These are phyloP conservation scores for Musa balbisiana DNA, from an alignment of 202 grass and related monocot species.

Conservation along the genomic window DNA sequence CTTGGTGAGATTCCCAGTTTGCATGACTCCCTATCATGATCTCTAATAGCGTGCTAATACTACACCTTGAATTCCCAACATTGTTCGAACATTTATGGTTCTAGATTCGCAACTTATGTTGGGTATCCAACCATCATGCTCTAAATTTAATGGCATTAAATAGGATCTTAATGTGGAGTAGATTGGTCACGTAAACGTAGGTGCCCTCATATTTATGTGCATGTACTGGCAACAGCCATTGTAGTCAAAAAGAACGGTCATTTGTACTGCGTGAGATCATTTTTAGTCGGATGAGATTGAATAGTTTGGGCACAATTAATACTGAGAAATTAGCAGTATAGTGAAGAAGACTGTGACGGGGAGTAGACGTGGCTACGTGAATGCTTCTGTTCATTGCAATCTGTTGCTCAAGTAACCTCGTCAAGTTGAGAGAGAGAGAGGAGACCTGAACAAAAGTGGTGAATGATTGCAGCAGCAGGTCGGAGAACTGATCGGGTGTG, in stretches of 20 bases:
- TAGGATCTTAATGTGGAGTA: not conserved
- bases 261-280: not conserved
- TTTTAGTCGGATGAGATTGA: not conserved
- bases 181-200: not conserved
- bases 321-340: too few relatives aligned
- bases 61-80: too few relatives aligned
- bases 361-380: not conserved
- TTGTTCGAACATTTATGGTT: conserved; percentile 18
- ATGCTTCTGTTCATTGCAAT: not conserved
- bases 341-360: too few relatives aligned
- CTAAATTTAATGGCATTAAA: not conserved
- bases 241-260: too few relatives aligned
- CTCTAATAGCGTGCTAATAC: too few relatives aligned
- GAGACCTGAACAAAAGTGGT: conserved; percentile 58
- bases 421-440: not conserved
- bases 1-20: not conserved
- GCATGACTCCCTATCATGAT: too few relatives aligned
- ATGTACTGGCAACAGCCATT: not conserved
- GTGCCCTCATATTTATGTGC: not conserved
- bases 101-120: conserved; percentile 30
- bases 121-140: too few relatives aligned
- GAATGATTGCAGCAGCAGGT: conserved; percentile 63
- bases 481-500: conserved; percentile 60
- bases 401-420: not conserved
- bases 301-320: not conserved